Evolutionary conservation across 2,329 filamentous ascomycete species (phyloP).

Genomic region (Fusarium pilosicola): DNA sequence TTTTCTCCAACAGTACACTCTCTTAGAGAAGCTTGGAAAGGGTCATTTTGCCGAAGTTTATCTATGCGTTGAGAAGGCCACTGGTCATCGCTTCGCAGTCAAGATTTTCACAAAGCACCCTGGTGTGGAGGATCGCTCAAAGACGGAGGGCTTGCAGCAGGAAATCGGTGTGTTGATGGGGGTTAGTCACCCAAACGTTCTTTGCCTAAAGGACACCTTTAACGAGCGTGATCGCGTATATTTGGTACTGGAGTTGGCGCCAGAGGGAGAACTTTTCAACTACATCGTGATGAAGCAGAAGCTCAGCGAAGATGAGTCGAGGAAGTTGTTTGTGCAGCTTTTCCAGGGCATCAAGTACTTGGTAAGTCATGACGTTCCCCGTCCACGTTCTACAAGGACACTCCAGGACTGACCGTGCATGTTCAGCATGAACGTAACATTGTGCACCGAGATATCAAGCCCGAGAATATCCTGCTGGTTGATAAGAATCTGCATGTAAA

Average conservation of each 20-base stretch:
- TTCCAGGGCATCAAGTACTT: constrained; percentile 96
- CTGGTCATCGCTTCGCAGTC: constrained; percentile 85
- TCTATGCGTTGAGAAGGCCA: constrained; percentile 85
- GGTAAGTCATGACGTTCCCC: constrained; percentile 63
- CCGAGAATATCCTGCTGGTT: constrained; percentile 91
- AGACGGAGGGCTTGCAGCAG: constrained; percentile 87
- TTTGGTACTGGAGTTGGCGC: constrained; percentile 87
- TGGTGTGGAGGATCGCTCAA: constrained; percentile 83
- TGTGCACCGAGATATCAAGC: constrained; percentile 97
- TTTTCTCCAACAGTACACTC: constrained; percentile 87
- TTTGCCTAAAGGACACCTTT: constrained; percentile 95
- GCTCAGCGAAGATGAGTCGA: constrained; percentile 82
- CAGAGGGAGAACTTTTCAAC: constrained; percentile 96
- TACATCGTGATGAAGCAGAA: constrained; percentile 92
- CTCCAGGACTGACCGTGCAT: not conserved
- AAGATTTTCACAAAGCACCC: constrained; percentile 92
- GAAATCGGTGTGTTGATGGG: constrained; percentile 97
- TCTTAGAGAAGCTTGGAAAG: constrained; percentile 88
- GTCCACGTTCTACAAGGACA: not conserved
- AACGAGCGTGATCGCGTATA: constrained; percentile 92
- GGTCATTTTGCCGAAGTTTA: constrained; percentile 96
- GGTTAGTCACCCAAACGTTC: constrained; percentile 92
- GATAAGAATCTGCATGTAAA: constrained; percentile 90
- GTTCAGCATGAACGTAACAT: constrained; percentile 92
- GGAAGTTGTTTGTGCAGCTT: constrained; percentile 88